Conservation (phyloP, 2,329 filamentous ascomycete genomes). For the Nemania abortiva region DNA sequence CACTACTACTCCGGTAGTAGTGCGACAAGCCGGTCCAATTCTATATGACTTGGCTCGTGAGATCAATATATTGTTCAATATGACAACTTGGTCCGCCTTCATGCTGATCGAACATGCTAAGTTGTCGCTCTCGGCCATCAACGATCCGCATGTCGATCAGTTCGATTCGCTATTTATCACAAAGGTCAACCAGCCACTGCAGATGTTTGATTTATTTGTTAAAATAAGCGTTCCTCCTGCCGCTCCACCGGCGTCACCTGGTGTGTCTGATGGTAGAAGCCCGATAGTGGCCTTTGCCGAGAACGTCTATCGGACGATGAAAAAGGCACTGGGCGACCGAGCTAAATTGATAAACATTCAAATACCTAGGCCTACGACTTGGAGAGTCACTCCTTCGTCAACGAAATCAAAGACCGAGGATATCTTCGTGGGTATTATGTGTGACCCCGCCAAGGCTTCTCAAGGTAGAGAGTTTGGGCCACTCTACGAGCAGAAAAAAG, state of each 20-base stretch:
- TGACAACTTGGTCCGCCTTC: slow-evolving; percentile 85
- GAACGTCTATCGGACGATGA: slow-evolving; percentile 74
- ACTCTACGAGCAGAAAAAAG: slow-evolving; percentile 84
- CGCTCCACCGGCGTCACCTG: slow-evolving; percentile 41
- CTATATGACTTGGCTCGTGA: slow-evolving; percentile 81
- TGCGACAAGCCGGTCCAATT: slow-evolving; percentile 69
- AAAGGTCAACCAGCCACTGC: slow-evolving; percentile 65
- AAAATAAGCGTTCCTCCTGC: slow-evolving; percentile 48
- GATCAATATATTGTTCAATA: slow-evolving; percentile 90
- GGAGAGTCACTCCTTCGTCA: slow-evolving; percentile 60
- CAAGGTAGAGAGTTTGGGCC: slow-evolving; percentile 91
- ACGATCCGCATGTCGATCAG: slow-evolving; percentile 79
- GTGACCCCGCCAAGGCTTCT: slow-evolving; percentile 77
- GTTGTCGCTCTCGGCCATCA: slow-evolving; percentile 79
- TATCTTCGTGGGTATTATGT: slow-evolving; percentile 75
- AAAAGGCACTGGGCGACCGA: slow-evolving; percentile 80
- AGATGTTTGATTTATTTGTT: slow-evolving; percentile 66
- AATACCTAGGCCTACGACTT: slow-evolving; percentile 55
- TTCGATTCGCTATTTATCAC: slow-evolving; percentile 88
- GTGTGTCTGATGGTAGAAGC: slow-evolving; percentile 58
- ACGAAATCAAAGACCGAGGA: slow-evolving; percentile 50
- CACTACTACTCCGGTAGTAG: slow-evolving; percentile 56
- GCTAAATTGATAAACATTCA: slow-evolving; percentile 75
- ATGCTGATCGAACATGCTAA: slow-evolving; percentile 80
- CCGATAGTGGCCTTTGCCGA: slow-evolving; percentile 60